Evolutionary conservation across 139 green algal species (phyloP), one percentile per base, ranked within the genome.

Genomic region (Tetratostichococcus sp.): DNA sequence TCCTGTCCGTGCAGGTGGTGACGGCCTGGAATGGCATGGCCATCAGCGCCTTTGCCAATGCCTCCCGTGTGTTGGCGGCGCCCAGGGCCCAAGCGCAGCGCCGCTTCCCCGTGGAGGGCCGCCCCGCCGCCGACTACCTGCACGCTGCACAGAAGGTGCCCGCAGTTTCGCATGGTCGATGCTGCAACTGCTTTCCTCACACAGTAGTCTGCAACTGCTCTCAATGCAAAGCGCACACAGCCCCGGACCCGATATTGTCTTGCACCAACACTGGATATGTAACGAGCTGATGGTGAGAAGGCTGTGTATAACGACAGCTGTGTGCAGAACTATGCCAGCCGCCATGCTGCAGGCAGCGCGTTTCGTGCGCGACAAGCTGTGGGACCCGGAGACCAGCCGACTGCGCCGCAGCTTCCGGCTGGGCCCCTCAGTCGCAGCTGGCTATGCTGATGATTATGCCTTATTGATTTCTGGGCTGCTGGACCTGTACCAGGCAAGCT

Each of bases 11-110:
- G 22, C 83, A 96, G 92, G 69, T 97, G 28, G 92, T 97, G 70
- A 79, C 93, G n/a, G 89, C 92, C 2, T 97, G 93, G 93, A 96
- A 97, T 77, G 93, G 93, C 30, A 89, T 96, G 80, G 83, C 78
- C 31, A 94, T 97, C 33, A 84, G 79, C 0, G 92, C 93, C 0
- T 87, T 94, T 70, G 88, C 93, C 17, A 77, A 74, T 23, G 93
- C 93, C 0, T 81, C 87, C 0, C 73, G 84, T 0, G 79, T 89
- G 22, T 81, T 97, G 57, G 62, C 73, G 26, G 65, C 82, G 16
- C 76, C 91, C 67, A 67, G 85, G 59, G 78, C 78, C 0, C 79
- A 82, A 33, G 65, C 76, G 0, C 0, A 25, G 8, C 77, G 66
- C n/a, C 65, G 35, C 28, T 97, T 96, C 80, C 93, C 93, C 14